These are phyloP conservation scores for Kodamaea jinghongensis DNA, from an alignment of 805 yeast genomes.

Conservation along the genomic window DNA sequence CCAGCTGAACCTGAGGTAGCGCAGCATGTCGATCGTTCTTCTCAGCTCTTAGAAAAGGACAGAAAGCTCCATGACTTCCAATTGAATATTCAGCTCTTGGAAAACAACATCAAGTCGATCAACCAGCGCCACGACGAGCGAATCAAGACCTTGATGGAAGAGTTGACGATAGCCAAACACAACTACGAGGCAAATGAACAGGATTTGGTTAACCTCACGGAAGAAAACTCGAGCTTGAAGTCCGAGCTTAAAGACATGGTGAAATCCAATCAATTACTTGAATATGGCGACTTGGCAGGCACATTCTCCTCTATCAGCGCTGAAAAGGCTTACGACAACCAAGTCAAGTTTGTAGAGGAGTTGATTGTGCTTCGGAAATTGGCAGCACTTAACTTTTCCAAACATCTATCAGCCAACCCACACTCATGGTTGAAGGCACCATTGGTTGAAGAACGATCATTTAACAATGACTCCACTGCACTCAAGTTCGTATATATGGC, in stretches of 20 bases:
- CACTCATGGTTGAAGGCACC: constrained; percentile 21
- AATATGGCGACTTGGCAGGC: constrained; percentile 16
- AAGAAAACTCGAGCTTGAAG: constrained; percentile 20
- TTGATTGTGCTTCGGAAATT: constrained; percentile 40
- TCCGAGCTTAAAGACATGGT: constrained; percentile 26
- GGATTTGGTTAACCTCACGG: constrained; percentile 17
- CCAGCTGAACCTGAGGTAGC: neutral
- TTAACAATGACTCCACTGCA: neutral
- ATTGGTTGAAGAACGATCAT: neutral
- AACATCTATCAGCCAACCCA: neutral
- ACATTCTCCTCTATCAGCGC: constrained; percentile 31
- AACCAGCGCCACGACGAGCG: constrained; percentile 27
- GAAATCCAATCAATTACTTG: constrained; percentile 17
- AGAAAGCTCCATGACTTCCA: constrained; percentile 40
- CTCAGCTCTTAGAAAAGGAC: constrained; percentile 21
- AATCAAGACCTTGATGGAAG: constrained; percentile 17
- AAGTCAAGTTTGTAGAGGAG: constrained; percentile 43
- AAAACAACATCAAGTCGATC: constrained; percentile 39
- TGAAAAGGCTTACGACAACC: constrained; percentile 31
- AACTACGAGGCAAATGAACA: constrained; percentile 18
- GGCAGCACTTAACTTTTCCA: constrained; percentile 11
- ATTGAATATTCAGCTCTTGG: constrained; percentile 45
- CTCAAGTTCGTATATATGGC: constrained; percentile 5
- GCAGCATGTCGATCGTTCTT: neutral
- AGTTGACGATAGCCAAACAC: constrained; percentile 6